Percentiles rank a stretch among this genome's conserved stretches.
Conservation (phyloP, 768 basidiomycete species). For the Trametes maxima region DNA sequence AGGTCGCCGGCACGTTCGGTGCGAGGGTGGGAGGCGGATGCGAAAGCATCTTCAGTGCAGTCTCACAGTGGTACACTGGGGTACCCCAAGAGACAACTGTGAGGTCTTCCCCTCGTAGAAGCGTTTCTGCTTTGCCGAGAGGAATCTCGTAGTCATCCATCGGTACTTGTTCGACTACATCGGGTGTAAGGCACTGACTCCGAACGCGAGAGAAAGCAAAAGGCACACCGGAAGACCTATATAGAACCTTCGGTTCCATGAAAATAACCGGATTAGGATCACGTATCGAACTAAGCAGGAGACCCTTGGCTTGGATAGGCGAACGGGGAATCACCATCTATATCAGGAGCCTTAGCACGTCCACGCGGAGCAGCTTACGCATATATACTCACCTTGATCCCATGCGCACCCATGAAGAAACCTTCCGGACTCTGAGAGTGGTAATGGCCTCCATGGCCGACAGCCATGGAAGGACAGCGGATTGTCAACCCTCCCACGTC, state of each 20-base stretch:
- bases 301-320: constrained; percentile 93
- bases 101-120: constrained; percentile 77
- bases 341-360: not conserved
- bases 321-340: constrained; percentile 89
- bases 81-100: constrained; percentile 94
- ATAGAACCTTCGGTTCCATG: constrained; percentile 94
- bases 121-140: constrained; percentile 76
- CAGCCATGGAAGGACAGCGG: constrained; percentile 87
- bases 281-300: constrained; percentile 82
- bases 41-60: constrained; percentile 72
- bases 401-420: constrained; percentile 89
- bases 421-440: constrained; percentile 96
- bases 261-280: constrained; percentile 95
- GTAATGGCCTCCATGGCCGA: constrained; percentile 89
- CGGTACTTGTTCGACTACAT: constrained; percentile 86
- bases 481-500: constrained; percentile 84
- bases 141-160: constrained; percentile 86
- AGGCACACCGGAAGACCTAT: constrained; percentile 76
- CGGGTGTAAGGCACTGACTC: constrained; percentile 1
- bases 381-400: constrained; percentile 67
- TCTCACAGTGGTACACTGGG: constrained; percentile 87
- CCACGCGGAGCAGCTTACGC: not conserved
- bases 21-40: constrained; percentile 68
- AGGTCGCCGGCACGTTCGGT: constrained; percentile 60
- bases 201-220: not conserved